Percentiles rank a stretch among this genome's conserved stretches.
These are phyloP conservation scores for Halophytophthora batemanensis DNA, from an alignment of 352 stramenopile genomes.

Conservation along the genomic window DNA sequence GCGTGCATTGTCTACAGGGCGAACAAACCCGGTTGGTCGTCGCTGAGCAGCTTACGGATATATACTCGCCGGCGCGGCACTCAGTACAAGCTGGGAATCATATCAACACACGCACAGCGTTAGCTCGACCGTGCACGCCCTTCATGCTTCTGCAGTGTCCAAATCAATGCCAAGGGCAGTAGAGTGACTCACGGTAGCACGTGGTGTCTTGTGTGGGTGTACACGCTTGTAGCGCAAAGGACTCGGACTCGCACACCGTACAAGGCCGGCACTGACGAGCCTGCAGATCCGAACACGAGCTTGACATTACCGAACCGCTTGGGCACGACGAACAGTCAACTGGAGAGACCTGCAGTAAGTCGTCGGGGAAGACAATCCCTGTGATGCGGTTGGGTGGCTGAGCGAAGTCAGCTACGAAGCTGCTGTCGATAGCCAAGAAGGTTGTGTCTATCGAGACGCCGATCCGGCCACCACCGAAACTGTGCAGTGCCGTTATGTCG, in stretches of 20 bases:
- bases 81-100: conserved; percentile 56
- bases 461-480: conserved; percentile 45
- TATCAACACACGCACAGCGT: not conserved
- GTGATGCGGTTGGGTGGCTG: conserved; percentile 33
- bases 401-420: conserved; percentile 50
- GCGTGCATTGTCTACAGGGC: conserved; percentile 60
- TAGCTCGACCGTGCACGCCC: not conserved
- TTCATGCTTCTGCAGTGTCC: not conserved
- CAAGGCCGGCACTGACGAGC: conserved; percentile 54
- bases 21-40: conserved; percentile 56
- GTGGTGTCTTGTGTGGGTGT: conserved; percentile 49
- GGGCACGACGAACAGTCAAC: conserved; percentile 57
- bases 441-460: conserved; percentile 43
- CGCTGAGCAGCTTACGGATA: conserved; percentile 38
- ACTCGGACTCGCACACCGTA: conserved; percentile 56
- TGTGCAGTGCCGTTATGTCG: conserved; percentile 35
- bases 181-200: conserved; percentile 58
- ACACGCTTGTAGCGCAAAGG: conserved; percentile 48
- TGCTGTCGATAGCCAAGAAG: conserved; percentile 36
- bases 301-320: conserved; percentile 33
- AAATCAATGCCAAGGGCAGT: not conserved
- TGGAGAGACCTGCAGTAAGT: conserved; percentile 35
- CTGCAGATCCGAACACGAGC: conserved; percentile 59
- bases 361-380: conserved; percentile 11
- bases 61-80: conserved; percentile 51